A percentile compares a stretch with the other conserved stretches of the same genome.
These are phyloP conservation scores for Colletotrichum magnum DNA, from an alignment of 2,329 filamentous ascomycete species.

Conservation along the genomic window DNA sequence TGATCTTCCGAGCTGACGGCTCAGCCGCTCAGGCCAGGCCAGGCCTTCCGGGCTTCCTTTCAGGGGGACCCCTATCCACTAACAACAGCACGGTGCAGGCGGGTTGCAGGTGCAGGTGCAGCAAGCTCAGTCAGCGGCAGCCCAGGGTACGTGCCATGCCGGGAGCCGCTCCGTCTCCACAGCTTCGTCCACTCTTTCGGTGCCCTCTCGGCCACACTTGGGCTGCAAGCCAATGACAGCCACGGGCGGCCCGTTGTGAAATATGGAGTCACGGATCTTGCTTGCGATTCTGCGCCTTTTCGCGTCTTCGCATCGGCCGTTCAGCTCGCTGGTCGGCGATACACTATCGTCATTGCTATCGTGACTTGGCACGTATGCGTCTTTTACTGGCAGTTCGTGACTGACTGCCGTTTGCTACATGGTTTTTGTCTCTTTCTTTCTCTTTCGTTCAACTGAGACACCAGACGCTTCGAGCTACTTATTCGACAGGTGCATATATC, in stretches of 20 bases:
- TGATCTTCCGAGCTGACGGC: slow-evolving; percentile 23
- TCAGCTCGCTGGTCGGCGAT: not conserved
- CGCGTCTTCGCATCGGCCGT: slow-evolving; percentile 2
- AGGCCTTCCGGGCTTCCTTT: slow-evolving; percentile 4
- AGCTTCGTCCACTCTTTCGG: slow-evolving; percentile 26
- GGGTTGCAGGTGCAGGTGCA: not conserved
- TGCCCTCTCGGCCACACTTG: slow-evolving; percentile 22
- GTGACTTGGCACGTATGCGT: slow-evolving; percentile 14
- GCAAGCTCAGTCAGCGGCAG: slow-evolving; percentile 35
- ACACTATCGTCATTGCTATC: not conserved
- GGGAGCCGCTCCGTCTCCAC: slow-evolving; percentile 25
- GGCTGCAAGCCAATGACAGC: slow-evolving; percentile 5
- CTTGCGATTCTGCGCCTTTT: slow-evolving; percentile 16
- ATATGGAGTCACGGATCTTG: slow-evolving; percentile 14
- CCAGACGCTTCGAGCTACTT: too few relatives aligned
- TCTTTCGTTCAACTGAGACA: too few relatives aligned
- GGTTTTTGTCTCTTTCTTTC: too few relatives aligned
- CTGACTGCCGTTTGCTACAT: slow-evolving; percentile 12
- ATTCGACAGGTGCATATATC: not conserved
- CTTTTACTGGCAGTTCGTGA: slow-evolving; percentile 16
- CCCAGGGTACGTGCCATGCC: slow-evolving; percentile 13
- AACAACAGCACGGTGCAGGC: too few relatives aligned
- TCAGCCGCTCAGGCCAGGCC: too few relatives aligned
- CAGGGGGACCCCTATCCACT: slow-evolving; percentile 14
- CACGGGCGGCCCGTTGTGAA: not conserved